Evolutionary conservation across 208 protist genomes (phyloP).

Genomic region (Wallacemonas sp.): DNA sequence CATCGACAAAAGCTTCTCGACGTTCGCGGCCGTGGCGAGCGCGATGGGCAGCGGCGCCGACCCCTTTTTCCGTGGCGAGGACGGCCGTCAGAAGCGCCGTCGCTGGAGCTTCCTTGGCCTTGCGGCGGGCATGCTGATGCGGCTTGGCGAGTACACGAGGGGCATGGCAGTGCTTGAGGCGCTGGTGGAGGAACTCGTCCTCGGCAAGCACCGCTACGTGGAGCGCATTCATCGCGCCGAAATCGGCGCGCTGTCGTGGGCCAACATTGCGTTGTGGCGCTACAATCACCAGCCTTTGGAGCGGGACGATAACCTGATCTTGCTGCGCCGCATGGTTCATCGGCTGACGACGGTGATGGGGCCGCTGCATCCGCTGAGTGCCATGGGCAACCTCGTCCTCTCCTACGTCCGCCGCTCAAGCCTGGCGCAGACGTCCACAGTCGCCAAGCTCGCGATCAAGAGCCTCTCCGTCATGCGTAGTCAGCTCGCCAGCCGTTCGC

Average conservation of each 20-base stretch:
- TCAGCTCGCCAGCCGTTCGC: slow-evolving; percentile 29
- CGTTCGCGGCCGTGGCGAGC: slow-evolving; percentile 24
- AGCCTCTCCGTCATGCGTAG: slow-evolving; percentile 34
- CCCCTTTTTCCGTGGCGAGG: slow-evolving; percentile 9
- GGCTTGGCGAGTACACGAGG: slow-evolving; percentile 22
- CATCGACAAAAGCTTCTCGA: slow-evolving; percentile 42
- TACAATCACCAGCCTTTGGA: slow-evolving; percentile 31
- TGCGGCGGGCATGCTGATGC: slow-evolving; percentile 37
- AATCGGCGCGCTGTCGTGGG: slow-evolving; percentile 44
- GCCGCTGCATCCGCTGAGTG: slow-evolving; percentile 51
- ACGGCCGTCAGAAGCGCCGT: slow-evolving; percentile 39
- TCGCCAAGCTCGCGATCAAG: slow-evolving; percentile 25
- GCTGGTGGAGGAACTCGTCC: slow-evolving; percentile 48
- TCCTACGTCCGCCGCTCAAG: slow-evolving; percentile 25
- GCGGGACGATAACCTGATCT: slow-evolving; percentile 20
- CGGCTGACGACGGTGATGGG: slow-evolving; percentile 36
- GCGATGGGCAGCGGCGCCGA: slow-evolving; percentile 8
- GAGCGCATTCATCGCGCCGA: slow-evolving; percentile 40
- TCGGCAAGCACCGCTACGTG: slow-evolving; percentile 38
- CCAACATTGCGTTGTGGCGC: slow-evolving; percentile 36
- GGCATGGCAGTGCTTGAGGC: slow-evolving; percentile 44
- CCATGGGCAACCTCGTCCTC: slow-evolving; percentile 33
- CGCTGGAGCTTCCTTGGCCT: slow-evolving; percentile 53
- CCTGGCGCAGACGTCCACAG: slow-evolving; percentile 28
- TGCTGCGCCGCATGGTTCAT: slow-evolving; percentile 40